Base-by-base conservation (phyloP, 1,139 yeast genomes). In the Scheffersomyces parashehatae region DNA sequence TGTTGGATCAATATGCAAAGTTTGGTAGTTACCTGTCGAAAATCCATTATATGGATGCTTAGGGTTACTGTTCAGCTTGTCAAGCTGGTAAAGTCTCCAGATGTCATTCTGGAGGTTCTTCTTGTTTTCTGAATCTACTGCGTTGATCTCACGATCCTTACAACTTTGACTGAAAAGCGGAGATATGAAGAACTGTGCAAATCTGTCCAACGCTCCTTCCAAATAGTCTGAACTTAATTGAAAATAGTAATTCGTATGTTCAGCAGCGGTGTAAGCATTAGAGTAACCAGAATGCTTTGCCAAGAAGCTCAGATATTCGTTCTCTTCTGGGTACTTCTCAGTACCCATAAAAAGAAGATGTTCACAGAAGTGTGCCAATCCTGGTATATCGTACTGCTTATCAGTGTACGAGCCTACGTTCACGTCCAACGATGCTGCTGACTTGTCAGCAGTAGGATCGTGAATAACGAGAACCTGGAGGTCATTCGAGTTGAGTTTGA, bases 331-430 rank as follows among this genome's bases (percentile, higher is more conserved):
- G 58, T 85, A 93, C 65, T 90, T 91, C 53, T 80, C 75, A 4
- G 98, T 91, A n/a, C 99, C 99, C 97, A 93, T 89, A 63, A 93
- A 93, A 48, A 93, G 72, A 53, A 93, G 73, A 66, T 93, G 99
- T 68, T 93, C 99, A 67, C 97, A 90, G 64, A 93, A 93, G 66
- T 93, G 99, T 3, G 99, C 99, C 49, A 93, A 71, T 1, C 99
- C 99, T 2, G 91, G 85, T 28, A 89, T 64, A 28, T 75, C 71
- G 49, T 65, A 74, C 40, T 77, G 73, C 13, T 88, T 88, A 59
- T 93, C 98, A 40, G 87, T 80, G 61, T 85, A 88, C 3, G 97
- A 79, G 14, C 99, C 99, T 20, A 90, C 93, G 55, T 88, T 82
- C 29, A 93, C 98, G 59, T 89, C 97, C 46, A 93, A 68, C 0